Evolutionary conservation across 306 rosid genomes (phyloP).

Genomic region (Dryas drummondii): DNA sequence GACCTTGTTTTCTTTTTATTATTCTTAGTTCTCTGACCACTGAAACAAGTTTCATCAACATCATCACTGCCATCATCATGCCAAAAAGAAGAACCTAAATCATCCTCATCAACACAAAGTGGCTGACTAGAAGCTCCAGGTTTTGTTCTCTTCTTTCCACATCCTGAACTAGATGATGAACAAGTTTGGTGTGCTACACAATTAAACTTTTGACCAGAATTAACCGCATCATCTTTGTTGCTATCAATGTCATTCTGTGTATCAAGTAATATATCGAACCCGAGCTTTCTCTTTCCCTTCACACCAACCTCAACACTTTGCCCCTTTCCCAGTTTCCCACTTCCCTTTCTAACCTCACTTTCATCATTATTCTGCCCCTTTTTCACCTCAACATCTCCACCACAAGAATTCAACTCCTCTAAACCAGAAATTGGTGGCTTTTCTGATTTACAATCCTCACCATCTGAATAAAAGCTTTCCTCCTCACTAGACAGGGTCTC

Average conservation of each 20-base stretch:
- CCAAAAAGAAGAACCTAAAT: conserved; percentile 7
- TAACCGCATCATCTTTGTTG: background rate
- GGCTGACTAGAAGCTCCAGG: conserved; percentile 34
- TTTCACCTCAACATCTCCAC: conserved; percentile 1
- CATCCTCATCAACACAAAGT: conserved; percentile 23
- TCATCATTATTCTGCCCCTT: background rate
- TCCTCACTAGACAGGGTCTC: background rate
- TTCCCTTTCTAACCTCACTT: background rate
- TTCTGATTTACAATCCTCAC: background rate
- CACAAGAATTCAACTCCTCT: background rate
- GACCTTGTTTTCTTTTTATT: conserved; percentile 1
- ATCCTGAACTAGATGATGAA: conserved; percentile 20
- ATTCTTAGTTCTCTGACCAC: conserved; percentile 3
- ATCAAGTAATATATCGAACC: conserved; percentile 24
- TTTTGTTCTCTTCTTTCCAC: background rate
- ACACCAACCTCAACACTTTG: background rate
- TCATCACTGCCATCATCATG: background rate
- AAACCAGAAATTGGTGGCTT: conserved; percentile 1
- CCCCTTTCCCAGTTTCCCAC: background rate
- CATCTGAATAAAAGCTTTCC: background rate
- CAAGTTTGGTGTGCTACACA: conserved; percentile 34
- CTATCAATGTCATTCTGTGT: background rate
- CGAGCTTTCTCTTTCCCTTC: background rate
- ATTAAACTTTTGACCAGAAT: background rate
- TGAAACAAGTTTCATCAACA: background rate